These are phyloP conservation scores for Phytopythium chamaehyphon DNA, from an alignment of 352 stramenopile species.

Conservation along the genomic window DNA sequence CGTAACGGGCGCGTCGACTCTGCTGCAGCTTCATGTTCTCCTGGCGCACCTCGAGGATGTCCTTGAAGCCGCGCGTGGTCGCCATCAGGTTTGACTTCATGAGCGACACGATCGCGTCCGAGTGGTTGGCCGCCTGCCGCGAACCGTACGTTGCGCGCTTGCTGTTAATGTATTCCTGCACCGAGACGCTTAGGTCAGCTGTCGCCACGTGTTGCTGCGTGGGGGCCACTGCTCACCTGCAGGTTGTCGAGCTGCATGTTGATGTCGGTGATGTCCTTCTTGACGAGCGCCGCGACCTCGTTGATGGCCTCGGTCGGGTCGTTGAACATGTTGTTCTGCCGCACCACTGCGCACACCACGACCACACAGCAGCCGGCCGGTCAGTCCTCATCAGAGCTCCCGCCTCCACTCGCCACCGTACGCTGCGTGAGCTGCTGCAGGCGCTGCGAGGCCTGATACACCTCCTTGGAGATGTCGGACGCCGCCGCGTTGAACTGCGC, in stretches of 20 bases:
- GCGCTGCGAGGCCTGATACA: slow-evolving; percentile 72
- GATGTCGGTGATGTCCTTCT: slow-evolving; percentile 87
- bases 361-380: neutral
- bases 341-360: slow-evolving; percentile 46
- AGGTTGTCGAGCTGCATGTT: slow-evolving; percentile 84
- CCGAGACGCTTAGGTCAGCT: neutral
- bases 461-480: slow-evolving; percentile 80
- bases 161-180: slow-evolving; percentile 69
- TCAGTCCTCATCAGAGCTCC: neutral
- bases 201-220: too few species aligned
- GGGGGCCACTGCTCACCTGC: slow-evolving; percentile 27
- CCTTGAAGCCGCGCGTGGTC: slow-evolving; percentile 79
- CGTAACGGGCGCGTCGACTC: slow-evolving; percentile 69
- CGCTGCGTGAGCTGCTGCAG: slow-evolving; percentile 77
- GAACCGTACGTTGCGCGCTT: slow-evolving; percentile 51
- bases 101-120: slow-evolving; percentile 74
- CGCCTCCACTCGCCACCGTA: slow-evolving; percentile 24
- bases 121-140: slow-evolving; percentile 73
- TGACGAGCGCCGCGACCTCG: slow-evolving; percentile 71
- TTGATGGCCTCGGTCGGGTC: slow-evolving; percentile 83
- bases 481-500: slow-evolving; percentile 76
- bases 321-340: slow-evolving; percentile 90
- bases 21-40: slow-evolving; percentile 87
- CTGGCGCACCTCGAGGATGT: slow-evolving; percentile 83
- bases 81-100: slow-evolving; percentile 85